Base-by-base conservation (phyloP, 1,139 yeast genomes). In the Wickerhamiella pararugosa region DNA sequence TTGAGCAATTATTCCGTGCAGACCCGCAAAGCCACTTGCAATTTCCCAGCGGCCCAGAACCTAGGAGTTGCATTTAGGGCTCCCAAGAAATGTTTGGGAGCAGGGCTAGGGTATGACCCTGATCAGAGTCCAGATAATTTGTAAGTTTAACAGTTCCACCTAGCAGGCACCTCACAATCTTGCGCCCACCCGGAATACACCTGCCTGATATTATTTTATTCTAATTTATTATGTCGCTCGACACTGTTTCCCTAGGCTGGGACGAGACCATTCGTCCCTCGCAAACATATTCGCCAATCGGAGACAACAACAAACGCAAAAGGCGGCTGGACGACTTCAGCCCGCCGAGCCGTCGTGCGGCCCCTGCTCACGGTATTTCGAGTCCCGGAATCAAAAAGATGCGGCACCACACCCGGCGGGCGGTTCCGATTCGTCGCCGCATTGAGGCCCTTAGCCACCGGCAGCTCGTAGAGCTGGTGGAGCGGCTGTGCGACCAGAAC, bases 361-460 rank as follows among this genome's bases (percentile, higher is more conserved):
- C 10, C 4, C 31, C 9, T 8, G 4, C 9, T 29, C 10, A 8
- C 9, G 31, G n/a, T 29, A 8, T 29, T 29, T n/a, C 10, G n/a
- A 29, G n/a, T n/a, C 9, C 10, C 31, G n/a, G 9, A 8, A 29
- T 29, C 10, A 9, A 8, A 29, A 8, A 9, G 31, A 25, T 15
- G 21, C 30, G 11, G 32, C 7, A 5, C 7, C 10, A 25, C 10
- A 31, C 15, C 31, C 34, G 34, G 26, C 32, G n/a, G 21, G 36
- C 29, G 10, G 44, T 47, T 7, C 46, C 50, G 26, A 33, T 50
- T 26, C 41, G 45, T 29, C 65, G 93, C 46, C 60, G 79, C 29
- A 67, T 82, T 27, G 92, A 82, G 58, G 75, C 80, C 5, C 62
- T 82, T 47, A 80, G 76, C 57, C 70, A 71, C 44, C 56, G 64